phyloP scores from a whole-genome alignment of 768 basidiomycete species.

The Boletus sp. region DNA sequence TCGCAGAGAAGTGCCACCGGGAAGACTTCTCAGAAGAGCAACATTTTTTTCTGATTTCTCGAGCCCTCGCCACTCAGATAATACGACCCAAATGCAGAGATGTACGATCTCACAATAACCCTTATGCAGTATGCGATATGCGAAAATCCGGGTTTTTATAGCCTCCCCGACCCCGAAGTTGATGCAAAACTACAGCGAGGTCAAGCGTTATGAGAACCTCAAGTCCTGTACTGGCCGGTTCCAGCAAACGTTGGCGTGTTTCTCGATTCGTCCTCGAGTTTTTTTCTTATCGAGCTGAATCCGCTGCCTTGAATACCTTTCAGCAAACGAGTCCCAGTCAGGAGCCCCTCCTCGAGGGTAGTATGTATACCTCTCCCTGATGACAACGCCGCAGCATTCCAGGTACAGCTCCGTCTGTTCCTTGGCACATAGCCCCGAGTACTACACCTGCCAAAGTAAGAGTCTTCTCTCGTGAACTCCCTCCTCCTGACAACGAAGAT shows the following conservation, averaged over 20 bases:
- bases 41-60: too few species aligned
- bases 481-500: conserved; percentile 6
- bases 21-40: too few species aligned
- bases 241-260: background rate
- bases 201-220: too few species aligned
- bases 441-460: conserved; percentile 17
- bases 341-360: background rate
- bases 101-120: too few species aligned
- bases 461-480: conserved; percentile 4
- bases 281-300: background rate
- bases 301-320: background rate
- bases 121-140: too few species aligned
- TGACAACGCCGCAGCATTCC: background rate
- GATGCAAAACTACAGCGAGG: too few species aligned
- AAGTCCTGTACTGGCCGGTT: too few species aligned
- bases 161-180: too few species aligned
- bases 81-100: too few species aligned
- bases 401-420: background rate
- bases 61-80: too few species aligned
- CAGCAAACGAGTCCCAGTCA: background rate
- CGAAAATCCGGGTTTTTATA: too few species aligned
- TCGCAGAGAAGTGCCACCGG: too few species aligned
- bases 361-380: background rate
- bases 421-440: conserved; percentile 1
- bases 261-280: background rate